Percentiles rank a stretch among this genome's conserved stretches.
Conservation (phyloP, 148 eudicot genomes). For the Rhododendron griersonianum region DNA sequence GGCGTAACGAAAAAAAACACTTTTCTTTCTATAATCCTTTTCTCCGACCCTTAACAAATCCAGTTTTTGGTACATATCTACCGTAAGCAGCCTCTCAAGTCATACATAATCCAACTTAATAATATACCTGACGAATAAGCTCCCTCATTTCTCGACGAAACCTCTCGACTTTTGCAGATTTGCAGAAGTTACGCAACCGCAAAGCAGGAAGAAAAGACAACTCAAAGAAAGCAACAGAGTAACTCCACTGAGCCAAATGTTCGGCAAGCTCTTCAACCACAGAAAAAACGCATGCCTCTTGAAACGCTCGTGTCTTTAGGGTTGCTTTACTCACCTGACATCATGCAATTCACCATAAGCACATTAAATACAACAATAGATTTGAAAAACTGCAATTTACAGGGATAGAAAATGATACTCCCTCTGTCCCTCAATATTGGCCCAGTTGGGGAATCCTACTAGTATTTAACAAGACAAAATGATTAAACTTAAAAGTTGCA, state of each 20-base stretch:
- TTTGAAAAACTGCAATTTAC: neutral
- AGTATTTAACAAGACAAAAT: neutral
- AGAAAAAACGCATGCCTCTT: slow-evolving; percentile 81
- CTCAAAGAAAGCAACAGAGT: slow-evolving; percentile 85
- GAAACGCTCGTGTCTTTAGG: slow-evolving; percentile 76
- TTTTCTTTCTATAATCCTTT: neutral
- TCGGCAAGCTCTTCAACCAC: slow-evolving; percentile 87
- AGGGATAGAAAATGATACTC: slow-evolving; percentile 6
- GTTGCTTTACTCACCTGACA: slow-evolving; percentile 71
- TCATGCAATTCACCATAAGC: slow-evolving; percentile 10
- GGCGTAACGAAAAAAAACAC: neutral
- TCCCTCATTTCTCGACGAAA: slow-evolving; percentile 76
- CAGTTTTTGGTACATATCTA: neutral
- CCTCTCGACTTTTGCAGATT: slow-evolving; percentile 83
- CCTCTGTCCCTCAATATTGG: neutral
- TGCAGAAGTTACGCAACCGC: slow-evolving; percentile 77
- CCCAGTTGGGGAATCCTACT: neutral
- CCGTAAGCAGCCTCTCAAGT: neutral
- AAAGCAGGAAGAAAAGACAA: slow-evolving; percentile 74
- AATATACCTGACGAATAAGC: slow-evolving; percentile 71
- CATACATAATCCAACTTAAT: neutral
- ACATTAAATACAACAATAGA: neutral
- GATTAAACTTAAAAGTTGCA: neutral
- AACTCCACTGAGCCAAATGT: slow-evolving; percentile 96
- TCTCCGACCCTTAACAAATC: neutral